These are phyloP conservation scores for Lasiosphaeria hispida DNA, from an alignment of 495 filamentous ascomycete genomes.

Conservation along the genomic window DNA sequence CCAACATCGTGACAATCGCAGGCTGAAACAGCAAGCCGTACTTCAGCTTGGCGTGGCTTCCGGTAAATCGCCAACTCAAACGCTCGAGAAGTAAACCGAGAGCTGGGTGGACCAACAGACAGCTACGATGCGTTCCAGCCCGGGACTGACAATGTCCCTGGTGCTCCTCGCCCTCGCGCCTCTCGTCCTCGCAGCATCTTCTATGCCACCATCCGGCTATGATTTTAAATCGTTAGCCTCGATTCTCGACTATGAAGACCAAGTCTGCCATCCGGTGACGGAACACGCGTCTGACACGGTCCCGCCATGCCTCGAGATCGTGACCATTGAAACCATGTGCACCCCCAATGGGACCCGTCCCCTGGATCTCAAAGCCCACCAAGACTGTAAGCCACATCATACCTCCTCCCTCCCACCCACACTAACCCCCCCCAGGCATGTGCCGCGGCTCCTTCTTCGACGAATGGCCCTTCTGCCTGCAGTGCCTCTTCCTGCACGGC, in stretches of 20 bases:
- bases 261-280: constrained; percentile 30
- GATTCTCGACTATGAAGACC: constrained; percentile 26
- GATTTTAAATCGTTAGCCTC: neutral
- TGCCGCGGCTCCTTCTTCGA: constrained; percentile 40
- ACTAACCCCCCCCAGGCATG: constrained; percentile 25
- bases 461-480: constrained; percentile 38
- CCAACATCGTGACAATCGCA: no score
- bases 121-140: neutral
- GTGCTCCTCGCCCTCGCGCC: constrained; percentile 1
- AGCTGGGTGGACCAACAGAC: neutral
- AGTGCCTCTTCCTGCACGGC: constrained; percentile 38
- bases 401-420: neutral
- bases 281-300: constrained; percentile 27
- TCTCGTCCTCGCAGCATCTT: neutral
- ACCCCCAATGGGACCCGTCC: constrained; percentile 27
- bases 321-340: constrained; percentile 30
- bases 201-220: no score
- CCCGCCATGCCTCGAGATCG: constrained; percentile 30
- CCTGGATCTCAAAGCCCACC: constrained; percentile 34
- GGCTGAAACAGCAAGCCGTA: no score
- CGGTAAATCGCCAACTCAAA: neutral
- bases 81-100: neutral
- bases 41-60: no score
- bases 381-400: constrained; percentile 26
- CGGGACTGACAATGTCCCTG: neutral